Conservation (phyloP, 345 rosid species). For the Rhizophora apiculata region DNA sequence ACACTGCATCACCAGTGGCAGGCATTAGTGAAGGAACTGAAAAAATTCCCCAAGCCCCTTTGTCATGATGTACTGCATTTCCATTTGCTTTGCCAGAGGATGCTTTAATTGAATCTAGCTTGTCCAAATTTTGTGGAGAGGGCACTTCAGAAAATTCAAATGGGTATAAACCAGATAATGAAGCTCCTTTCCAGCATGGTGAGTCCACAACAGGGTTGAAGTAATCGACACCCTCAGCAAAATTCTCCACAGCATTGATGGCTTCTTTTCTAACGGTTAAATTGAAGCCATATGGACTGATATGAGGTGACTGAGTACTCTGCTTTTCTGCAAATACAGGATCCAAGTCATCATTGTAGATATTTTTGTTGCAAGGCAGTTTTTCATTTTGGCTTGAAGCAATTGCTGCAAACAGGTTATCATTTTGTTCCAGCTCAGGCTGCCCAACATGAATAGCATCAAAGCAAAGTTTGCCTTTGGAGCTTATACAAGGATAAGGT, state of each 20-base stretch:
- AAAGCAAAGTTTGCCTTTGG: constrained; percentile 28
- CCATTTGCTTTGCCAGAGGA: constrained; percentile 27
- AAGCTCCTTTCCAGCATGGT: constrained; percentile 58
- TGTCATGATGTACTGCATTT: constrained; percentile 13
- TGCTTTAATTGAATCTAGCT: constrained; percentile 24
- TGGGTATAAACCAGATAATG: constrained; percentile 30
- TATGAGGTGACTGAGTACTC: constrained; percentile 30
- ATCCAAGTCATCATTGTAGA: constrained; percentile 28
- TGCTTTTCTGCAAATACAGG: constrained; percentile 16
- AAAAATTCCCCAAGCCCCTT: constrained; percentile 14
- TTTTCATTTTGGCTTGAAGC: constrained; percentile 20
- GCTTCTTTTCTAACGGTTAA: constrained; percentile 29
- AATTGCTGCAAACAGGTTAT: constrained; percentile 21
- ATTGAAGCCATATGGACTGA: constrained; percentile 33
- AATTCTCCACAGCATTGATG: constrained; percentile 30
- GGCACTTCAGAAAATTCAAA: constrained; percentile 29
- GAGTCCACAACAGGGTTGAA: constrained; percentile 45
- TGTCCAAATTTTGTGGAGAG: constrained; percentile 27
- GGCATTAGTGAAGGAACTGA: constrained; percentile 20
- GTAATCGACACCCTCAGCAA: constrained; percentile 42
- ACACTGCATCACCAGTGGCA: constrained; percentile 9
- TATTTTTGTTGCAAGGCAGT: constrained; percentile 22
- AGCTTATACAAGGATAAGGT: constrained; percentile 22
- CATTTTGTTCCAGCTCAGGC: constrained; percentile 29
- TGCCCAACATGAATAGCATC: constrained; percentile 34